Evolutionary conservation across 495 filamentous ascomycete species (phyloP).

Genomic region (Pseudoneurospora amorphoporcata): DNA sequence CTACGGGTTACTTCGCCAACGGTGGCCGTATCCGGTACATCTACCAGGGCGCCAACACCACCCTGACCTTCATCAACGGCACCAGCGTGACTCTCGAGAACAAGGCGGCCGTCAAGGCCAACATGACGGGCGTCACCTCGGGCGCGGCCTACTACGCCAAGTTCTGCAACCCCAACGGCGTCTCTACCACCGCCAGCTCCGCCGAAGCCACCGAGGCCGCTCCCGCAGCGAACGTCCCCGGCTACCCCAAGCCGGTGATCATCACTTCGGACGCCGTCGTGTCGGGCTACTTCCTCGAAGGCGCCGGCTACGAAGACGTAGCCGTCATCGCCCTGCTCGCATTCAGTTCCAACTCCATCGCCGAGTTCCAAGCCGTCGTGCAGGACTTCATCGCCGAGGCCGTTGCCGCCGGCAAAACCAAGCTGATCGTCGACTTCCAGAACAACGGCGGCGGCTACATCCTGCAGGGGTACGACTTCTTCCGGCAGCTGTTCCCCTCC

Average conservation of each 20-base stretch:
- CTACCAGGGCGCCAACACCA: constrained; percentile 15
- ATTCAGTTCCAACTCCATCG: constrained; percentile 8
- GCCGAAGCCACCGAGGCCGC: background rate
- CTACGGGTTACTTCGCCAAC: constrained; percentile 5
- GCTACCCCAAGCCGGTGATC: constrained; percentile 42
- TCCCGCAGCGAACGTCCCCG: constrained; percentile 12
- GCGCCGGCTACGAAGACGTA: constrained; percentile 26
- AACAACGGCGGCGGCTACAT: constrained; percentile 43
- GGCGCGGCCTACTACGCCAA: constrained; percentile 11
- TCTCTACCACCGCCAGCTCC: background rate
- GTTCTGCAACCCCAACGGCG: constrained; percentile 9
- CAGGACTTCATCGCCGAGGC: constrained; percentile 29
- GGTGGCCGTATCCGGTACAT: constrained; percentile 6
- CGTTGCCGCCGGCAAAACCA: constrained; percentile 30
- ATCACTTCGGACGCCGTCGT: constrained; percentile 30
- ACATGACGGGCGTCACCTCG: constrained; percentile 7
- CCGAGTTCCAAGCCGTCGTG: constrained; percentile 30
- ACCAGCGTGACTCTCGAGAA: constrained; percentile 9
- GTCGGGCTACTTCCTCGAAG: constrained; percentile 40
- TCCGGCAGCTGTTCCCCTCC: constrained; percentile 22
- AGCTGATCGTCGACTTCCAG: constrained; percentile 45
- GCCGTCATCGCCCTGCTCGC: constrained; percentile 23
- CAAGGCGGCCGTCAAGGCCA: constrained; percentile 5
- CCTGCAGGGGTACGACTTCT: constrained; percentile 34
- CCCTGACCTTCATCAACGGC: constrained; percentile 16